Evolutionary conservation across 2,329 filamentous ascomycete genomes (phyloP), one percentile per base, ranked within the genome.

Genomic region (Onygenales sp.): DNA sequence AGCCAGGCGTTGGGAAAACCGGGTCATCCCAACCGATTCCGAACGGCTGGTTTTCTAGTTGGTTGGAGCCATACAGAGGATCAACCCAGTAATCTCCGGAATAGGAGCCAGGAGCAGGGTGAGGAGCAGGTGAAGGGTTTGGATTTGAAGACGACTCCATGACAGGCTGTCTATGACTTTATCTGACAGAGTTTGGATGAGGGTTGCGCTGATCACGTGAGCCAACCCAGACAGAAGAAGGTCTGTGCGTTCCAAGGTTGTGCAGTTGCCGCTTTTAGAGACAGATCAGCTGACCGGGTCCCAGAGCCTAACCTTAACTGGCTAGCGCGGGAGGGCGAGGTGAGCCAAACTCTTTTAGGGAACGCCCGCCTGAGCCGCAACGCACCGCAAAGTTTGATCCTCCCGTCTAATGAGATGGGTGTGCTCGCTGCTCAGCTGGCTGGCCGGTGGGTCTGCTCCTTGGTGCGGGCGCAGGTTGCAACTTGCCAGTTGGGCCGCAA

Each of bases 11-110:
- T 52, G 61, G 66, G 50, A 68, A 68, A 10, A 68, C 63, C n/a
- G 63, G 66, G 57, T 66, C 65, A 50, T 71, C 67, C 69, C 67
- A 71, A 36, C 58, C 58, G 7, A 71, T 70, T 1, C 65, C 66
- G 55, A 69, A 56, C 3, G 64, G 63, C 53, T 65, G 64, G 36
- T 63, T 54, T 21, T 61, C 53, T 48, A 63, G 59, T 2, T 61
- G 60, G 21, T 54, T 44, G 8, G 57, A 46, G 5, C 56, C 32
- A 53, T 69, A 72, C 39, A 71, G 52, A 6, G 64, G 50, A 46
- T 69, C 61, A 53, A 61, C 62, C 70, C 70, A 73, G 56, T 67
- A 72, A n/a, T 70, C 69, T 8, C 64, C 51, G 14, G 63, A 59
- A 13, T 70, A 58, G 21, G 61, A 58, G 35, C 43, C 38, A 7